phyloP scores from a whole-genome alignment of 2,329 filamentous ascomycete species.

The Aspergillus brunneoviolaceus region DNA sequence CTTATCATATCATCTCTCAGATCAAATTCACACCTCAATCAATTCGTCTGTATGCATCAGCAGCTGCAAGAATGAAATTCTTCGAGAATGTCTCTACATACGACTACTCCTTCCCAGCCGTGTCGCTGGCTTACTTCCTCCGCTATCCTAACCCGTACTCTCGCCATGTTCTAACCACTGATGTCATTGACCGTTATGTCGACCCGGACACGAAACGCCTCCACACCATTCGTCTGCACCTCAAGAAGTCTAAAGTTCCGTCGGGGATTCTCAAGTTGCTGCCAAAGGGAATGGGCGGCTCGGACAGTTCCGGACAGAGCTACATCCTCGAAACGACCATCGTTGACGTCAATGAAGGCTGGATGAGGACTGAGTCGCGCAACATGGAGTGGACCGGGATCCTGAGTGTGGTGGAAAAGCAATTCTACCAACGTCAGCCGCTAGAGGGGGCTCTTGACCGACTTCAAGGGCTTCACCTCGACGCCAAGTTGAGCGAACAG shows the following conservation, averaged over 20 bases:
- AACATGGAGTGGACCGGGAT: conserved; percentile 68
- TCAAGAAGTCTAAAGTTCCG: conserved; percentile 64
- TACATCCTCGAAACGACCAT: conserved; percentile 64
- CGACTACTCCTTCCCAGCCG: conserved; percentile 64
- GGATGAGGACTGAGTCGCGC: conserved; percentile 64
- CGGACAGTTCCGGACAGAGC: conserved; percentile 58
- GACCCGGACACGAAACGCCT: conserved; percentile 60
- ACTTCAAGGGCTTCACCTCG: conserved; percentile 34
- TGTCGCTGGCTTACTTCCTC: conserved; percentile 67
- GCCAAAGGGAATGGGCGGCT: conserved; percentile 59
- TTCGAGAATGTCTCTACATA: conserved; percentile 59
- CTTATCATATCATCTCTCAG: no score
- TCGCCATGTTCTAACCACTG: conserved; percentile 64
- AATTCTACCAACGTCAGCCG: conserved; percentile 53
- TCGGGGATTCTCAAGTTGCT: conserved; percentile 61
- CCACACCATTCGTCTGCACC: conserved; percentile 61
- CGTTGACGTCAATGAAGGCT: conserved; percentile 62
- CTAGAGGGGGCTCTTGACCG: conserved; percentile 21
- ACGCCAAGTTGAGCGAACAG: conserved; percentile 42
- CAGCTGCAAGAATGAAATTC: conserved; percentile 49
- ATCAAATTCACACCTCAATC: background rate
- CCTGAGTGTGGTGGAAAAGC: conserved; percentile 62
- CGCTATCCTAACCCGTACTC: conserved; percentile 68
- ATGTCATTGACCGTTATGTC: conserved; percentile 64
- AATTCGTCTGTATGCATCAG: conserved; percentile 19